phyloP scores from a whole-genome alignment of 2,329 filamentous ascomycete genomes.

The Periconia sp. region DNA sequence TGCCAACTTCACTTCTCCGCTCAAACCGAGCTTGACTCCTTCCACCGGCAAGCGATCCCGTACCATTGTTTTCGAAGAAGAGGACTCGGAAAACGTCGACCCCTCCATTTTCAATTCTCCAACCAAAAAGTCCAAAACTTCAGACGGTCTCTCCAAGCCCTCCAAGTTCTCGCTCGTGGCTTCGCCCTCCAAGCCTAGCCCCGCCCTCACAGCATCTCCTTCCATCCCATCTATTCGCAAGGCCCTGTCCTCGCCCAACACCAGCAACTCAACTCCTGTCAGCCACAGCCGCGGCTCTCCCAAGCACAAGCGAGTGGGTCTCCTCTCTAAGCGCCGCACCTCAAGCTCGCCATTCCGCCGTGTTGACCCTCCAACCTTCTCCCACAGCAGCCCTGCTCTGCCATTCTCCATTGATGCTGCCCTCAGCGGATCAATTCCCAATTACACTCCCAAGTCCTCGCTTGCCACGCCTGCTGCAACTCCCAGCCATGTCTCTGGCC shows the following conservation, averaged over 20 bases:
- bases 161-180: constrained; percentile 48
- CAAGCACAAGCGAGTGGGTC: constrained; percentile 71
- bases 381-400: constrained; percentile 51
- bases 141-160: constrained; percentile 46
- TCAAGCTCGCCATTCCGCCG: constrained; percentile 67
- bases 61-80: constrained; percentile 51
- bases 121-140: constrained; percentile 59
- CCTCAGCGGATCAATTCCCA: constrained; percentile 75
- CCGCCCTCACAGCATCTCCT: constrained; percentile 34
- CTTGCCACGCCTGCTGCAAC: constrained; percentile 34
- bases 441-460: constrained; percentile 58
- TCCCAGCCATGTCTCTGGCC: constrained; percentile 44
- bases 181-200: constrained; percentile 26
- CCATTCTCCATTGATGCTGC: constrained; percentile 88
- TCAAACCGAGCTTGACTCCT: constrained; percentile 34
- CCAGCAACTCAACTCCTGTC: constrained; percentile 51
- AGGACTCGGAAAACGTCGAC: constrained; percentile 66
- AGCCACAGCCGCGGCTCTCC: constrained; percentile 74
- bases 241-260: constrained; percentile 50
- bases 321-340: constrained; percentile 72
- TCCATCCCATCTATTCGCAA: constrained; percentile 40
- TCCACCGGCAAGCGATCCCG: constrained; percentile 55
- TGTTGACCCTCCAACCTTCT: constrained; percentile 72
- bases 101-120: constrained; percentile 58
- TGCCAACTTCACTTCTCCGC: constrained; percentile 33